Conservation (phyloP, 192 early-diverging fungal species). For the Chytriomyces sp. region DNA sequence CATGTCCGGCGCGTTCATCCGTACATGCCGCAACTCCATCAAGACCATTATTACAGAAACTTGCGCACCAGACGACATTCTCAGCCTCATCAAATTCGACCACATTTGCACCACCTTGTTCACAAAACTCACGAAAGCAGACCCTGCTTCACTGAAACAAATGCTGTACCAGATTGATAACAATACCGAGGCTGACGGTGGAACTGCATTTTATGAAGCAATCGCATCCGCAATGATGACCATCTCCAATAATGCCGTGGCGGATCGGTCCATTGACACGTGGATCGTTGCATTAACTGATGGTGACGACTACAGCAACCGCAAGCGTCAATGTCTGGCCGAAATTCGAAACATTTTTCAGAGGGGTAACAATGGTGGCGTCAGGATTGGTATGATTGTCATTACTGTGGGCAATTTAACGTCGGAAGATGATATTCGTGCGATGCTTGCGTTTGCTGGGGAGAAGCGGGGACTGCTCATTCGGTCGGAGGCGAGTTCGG, state of each 20-base stretch:
- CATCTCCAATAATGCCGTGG: background rate
- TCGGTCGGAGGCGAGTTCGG: slow-evolving; percentile 17
- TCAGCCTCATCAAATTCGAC: slow-evolving; percentile 31
- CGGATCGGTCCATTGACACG: background rate
- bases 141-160: background rate
- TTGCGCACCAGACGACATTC: slow-evolving; percentile 7
- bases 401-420: slow-evolving; percentile 23
- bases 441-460: background rate
- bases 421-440: slow-evolving; percentile 6
- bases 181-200: slow-evolving; percentile 19
- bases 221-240: background rate
- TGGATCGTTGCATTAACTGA: slow-evolving; percentile 37
- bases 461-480: slow-evolving; percentile 21
- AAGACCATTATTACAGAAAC: slow-evolving; percentile 17
- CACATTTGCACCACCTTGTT: background rate
- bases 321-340: background rate
- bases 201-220: slow-evolving; percentile 33
- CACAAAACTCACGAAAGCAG: background rate
- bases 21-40: slow-evolving; percentile 21
- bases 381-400: slow-evolving; percentile 30
- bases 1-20: slow-evolving; percentile 31
- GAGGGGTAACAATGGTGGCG: background rate
- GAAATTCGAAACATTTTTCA: background rate
- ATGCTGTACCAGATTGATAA: slow-evolving; percentile 6
- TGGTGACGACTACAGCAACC: slow-evolving; percentile 12